Evolutionary conservation across 345 rosid genomes (phyloP).

Genomic region (Boechera retrofracta): DNA sequence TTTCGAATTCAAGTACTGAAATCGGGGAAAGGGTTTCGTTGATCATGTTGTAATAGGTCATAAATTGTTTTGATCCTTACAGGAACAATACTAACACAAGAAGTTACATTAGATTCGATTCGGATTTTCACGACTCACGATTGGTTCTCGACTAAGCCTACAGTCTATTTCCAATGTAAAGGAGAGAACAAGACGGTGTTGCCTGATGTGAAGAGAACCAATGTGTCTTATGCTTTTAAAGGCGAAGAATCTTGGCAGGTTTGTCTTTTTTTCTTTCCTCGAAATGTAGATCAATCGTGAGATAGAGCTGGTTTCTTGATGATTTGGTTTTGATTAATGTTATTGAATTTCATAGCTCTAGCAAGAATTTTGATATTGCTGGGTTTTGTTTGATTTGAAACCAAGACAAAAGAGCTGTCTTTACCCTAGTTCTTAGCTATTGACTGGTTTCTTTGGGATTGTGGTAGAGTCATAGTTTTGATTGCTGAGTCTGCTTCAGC

Average conservation of each 20-base stretch:
- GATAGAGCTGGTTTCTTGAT: neutral
- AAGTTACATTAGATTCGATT: constrained; percentile 61
- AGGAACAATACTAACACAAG: constrained; percentile 56
- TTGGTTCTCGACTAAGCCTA: constrained; percentile 55
- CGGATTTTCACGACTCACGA: constrained; percentile 60
- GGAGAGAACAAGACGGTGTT: constrained; percentile 63
- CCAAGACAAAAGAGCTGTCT: neutral
- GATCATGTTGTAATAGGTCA: neutral
- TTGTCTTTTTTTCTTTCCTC: neutral
- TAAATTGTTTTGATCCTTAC: constrained; percentile 3
- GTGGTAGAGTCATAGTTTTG: neutral
- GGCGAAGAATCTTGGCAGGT: constrained; percentile 92
- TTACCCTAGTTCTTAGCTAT: neutral
- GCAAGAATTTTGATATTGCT: neutral
- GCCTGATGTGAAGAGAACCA: constrained; percentile 59
- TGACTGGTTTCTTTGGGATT: neutral
- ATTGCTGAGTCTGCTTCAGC: neutral
- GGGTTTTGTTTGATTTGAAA: neutral
- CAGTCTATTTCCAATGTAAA: constrained; percentile 67
- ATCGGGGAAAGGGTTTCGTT: neutral
- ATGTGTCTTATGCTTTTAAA: constrained; percentile 54
- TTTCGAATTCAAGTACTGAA: neutral
- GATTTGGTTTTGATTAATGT: neutral
- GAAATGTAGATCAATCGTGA: constrained; percentile 6
- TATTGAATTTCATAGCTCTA: neutral